A percentile compares a stretch with the other conserved stretches of the same genome.
Evolutionary conservation across 2,329 filamentous ascomycete genomes (phyloP).

Genomic region (Venturia asperata): DNA sequence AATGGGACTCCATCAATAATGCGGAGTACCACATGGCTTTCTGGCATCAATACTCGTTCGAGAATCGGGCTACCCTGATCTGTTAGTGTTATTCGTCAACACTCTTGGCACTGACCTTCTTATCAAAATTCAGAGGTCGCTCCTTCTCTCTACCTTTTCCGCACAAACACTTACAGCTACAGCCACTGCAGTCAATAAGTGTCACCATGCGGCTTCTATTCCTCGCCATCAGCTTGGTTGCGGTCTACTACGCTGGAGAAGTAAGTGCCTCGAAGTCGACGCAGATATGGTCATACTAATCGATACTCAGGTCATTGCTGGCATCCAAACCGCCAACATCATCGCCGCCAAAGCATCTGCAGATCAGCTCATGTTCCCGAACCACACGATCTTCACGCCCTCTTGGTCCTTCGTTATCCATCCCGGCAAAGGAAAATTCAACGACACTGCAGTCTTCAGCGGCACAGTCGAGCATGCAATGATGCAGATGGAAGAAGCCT

Average conservation of each 20-base stretch:
- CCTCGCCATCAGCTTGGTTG: neutral
- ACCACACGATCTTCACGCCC: neutral
- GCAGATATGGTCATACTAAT: neutral
- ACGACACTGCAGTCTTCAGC: neutral
- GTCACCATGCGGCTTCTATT: neutral
- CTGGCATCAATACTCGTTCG: neutral
- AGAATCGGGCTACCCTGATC: neutral
- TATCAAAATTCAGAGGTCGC: neutral
- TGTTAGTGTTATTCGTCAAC: neutral
- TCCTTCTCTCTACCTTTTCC: neutral
- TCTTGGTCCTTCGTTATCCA: neutral
- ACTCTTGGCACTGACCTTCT: neutral
- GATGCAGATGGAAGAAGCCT: neutral
- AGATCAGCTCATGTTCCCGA: constrained; percentile 6
- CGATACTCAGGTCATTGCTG: neutral
- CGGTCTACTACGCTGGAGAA: neutral
- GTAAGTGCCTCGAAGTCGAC: neutral
- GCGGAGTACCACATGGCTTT: too few relatives aligned
- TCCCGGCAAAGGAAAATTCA: neutral
- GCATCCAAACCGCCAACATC: neutral
- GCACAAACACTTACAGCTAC: neutral
- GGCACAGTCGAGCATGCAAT: neutral
- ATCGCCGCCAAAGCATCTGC: neutral
- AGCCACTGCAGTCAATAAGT: neutral
- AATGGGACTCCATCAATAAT: too few relatives aligned